These are phyloP conservation scores for Nicotiana rustica DNA, from an alignment of 305 asterid genomes.

Conservation along the genomic window DNA sequence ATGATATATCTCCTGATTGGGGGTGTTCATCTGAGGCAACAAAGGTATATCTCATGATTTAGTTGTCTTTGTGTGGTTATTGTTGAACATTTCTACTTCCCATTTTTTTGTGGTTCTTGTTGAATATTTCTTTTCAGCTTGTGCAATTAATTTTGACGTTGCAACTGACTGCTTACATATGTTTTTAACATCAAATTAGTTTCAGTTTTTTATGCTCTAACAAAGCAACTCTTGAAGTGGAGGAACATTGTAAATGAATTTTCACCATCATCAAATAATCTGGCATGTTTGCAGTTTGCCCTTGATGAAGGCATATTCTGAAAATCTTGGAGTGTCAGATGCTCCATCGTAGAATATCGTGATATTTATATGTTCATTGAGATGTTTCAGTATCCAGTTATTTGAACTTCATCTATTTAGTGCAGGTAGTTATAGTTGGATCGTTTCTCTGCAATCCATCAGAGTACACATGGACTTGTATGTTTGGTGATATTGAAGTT, in stretches of 20 bases:
- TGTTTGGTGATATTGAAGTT: conserved; percentile 81
- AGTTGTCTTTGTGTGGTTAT: not conserved
- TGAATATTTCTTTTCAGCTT: conserved; percentile 11
- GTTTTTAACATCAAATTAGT: no score
- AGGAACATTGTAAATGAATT: conserved; percentile 19
- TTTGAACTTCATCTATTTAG: conserved; percentile 33
- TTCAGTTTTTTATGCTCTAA: conserved; percentile 16
- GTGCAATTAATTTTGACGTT: not conserved
- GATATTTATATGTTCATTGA: conserved; percentile 21
- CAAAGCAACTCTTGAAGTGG: conserved; percentile 7
- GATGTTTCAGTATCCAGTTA: conserved; percentile 23
- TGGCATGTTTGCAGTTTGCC: not conserved
- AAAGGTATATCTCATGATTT: conserved; percentile 57
- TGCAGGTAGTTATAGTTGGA: conserved; percentile 75
- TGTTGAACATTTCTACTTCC: not conserved
- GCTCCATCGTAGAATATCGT: not conserved
- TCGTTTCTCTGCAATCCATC: conserved; percentile 68
- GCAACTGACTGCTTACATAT: conserved; percentile 2
- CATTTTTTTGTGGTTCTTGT: not conserved
- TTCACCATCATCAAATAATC: not conserved
- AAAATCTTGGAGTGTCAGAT: conserved; percentile 9
- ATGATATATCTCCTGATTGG: conserved; percentile 83
- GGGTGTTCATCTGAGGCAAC: conserved; percentile 68
- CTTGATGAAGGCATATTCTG: conserved; percentile 14
- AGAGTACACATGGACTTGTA: conserved; percentile 70